These are phyloP conservation scores for Neurospora sublineolata DNA, from an alignment of 495 filamentous ascomycete genomes.

Conservation along the genomic window DNA sequence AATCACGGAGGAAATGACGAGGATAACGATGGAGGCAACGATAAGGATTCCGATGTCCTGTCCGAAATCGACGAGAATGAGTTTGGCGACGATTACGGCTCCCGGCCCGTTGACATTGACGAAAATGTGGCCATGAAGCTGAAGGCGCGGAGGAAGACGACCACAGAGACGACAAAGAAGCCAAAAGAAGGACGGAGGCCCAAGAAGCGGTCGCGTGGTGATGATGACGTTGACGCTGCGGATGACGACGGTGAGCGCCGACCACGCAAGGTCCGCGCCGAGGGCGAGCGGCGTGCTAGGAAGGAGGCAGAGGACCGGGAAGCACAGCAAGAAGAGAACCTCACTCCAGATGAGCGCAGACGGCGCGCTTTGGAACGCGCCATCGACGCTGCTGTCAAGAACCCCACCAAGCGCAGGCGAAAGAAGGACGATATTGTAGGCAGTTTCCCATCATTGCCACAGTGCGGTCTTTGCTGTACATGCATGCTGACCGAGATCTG, in stretches of 20 bases:
- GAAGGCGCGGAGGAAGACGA: slow-evolving; percentile 58
- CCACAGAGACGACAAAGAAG: slow-evolving; percentile 51
- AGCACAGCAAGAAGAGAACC: slow-evolving; percentile 54
- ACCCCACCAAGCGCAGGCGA: slow-evolving; percentile 64
- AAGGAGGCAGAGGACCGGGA: slow-evolving; percentile 39
- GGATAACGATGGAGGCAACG: slow-evolving; percentile 27
- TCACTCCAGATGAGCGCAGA: slow-evolving; percentile 57
- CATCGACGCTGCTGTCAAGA: slow-evolving; percentile 79
- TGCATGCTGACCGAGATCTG: slow-evolving; percentile 7
- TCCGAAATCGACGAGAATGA: slow-evolving; percentile 93
- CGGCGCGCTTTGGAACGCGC: slow-evolving; percentile 68
- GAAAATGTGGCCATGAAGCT: slow-evolving; percentile 68
- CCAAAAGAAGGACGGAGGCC: slow-evolving; percentile 66
- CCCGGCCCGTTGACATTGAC: slow-evolving; percentile 72
- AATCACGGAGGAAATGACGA: slow-evolving; percentile 10
- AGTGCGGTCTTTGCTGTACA: not conserved
- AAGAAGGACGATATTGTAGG: slow-evolving; percentile 83
- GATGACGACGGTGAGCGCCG: slow-evolving; percentile 43
- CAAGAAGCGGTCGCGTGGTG: slow-evolving; percentile 51
- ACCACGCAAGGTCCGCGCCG: slow-evolving; percentile 27
- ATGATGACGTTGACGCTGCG: slow-evolving; percentile 45
- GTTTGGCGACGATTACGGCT: slow-evolving; percentile 79
- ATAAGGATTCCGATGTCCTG: slow-evolving; percentile 68
- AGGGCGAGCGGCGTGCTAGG: slow-evolving; percentile 27
- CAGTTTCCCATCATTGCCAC: slow-evolving; percentile 3